Base-by-base conservation (phyloP, 441 rosid genomes). In the Gossypium lobatum region DNA sequence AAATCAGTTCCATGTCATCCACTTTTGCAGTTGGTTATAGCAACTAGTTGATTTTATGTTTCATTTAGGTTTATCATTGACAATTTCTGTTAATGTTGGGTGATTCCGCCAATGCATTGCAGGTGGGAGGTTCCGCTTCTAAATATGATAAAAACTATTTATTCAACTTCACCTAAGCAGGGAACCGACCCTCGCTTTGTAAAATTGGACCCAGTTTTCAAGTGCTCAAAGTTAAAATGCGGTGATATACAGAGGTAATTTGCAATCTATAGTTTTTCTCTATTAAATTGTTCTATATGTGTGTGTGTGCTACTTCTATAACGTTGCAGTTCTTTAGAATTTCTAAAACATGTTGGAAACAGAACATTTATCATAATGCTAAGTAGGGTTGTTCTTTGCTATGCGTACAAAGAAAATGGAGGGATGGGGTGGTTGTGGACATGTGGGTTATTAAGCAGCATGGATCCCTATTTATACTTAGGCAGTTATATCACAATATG, bases 41-140 rank as follows among this genome's bases (percentile, higher is more conserved):
- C 48, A 57, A 37, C 68, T 71, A 14, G 61, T 72, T 54, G 37
- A 61, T 37, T 42, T 14, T 58, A 58, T 60, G 61, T 76, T 62
- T 77, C 58, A 34, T 6, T 69, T 45, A 31, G 31, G 70, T 25
- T 52, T 17, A 48, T 46, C 13, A 55, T 45, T 52, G 34, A 58
- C 53, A 65, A 60, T 23, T 18, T 48, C 58, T 62, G 50, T 28
- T 66, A 34, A 45, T 60, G 45, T 73, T 72, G 75, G 75, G 71
- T 83, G 20, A 76, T 76, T 60, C 62, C 48, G 58, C 23, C 61
- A 64, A 62, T 73, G 69, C 64, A 74, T 69, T 85, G 92, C 87
- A 91, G 98, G 86, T 95, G 99, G 99, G 98, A 95, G 87, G 88
- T 93, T 81, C 97, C 96, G 79, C 83, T 84, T 86, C 97, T 91